Evolutionary conservation across 208 protist species (phyloP).

Genomic region (Jaenimonas drosophilae): DNA sequence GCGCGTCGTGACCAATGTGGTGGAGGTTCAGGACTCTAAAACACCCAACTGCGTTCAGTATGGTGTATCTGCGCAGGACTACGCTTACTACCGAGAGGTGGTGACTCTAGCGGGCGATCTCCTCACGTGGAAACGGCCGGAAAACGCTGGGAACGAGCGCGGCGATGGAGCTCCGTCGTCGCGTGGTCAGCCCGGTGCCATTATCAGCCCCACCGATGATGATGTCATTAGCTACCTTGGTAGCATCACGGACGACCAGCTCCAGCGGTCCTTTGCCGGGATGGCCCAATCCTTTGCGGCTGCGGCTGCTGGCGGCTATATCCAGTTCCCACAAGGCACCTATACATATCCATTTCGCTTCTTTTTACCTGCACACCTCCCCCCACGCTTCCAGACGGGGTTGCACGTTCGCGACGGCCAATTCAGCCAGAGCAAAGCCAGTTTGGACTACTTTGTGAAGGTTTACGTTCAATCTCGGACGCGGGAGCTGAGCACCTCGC

Average conservation of each 20-base stretch:
- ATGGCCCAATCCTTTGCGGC: slow-evolving; percentile 2
- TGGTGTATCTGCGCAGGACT: slow-evolving; percentile 19
- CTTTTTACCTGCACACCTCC: slow-evolving; percentile 8
- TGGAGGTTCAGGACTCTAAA: slow-evolving; percentile 15
- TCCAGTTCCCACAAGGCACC: slow-evolving; percentile 7
- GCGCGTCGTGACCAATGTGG: slow-evolving; percentile 12
- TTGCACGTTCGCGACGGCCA: slow-evolving; percentile 9
- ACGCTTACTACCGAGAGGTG: slow-evolving; percentile 21
- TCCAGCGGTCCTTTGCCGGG: slow-evolving; percentile 4
- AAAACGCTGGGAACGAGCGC: too few species aligned
- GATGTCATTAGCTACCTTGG: too few species aligned
- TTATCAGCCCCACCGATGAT: too few species aligned
- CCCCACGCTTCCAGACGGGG: slow-evolving; percentile 14
- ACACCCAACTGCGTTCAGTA: slow-evolving; percentile 7
- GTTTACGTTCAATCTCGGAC: slow-evolving; percentile 7
- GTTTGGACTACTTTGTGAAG: slow-evolving; percentile 17
- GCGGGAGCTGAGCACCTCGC: slow-evolving; percentile 2
- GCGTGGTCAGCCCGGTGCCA: too few species aligned
- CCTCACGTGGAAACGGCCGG: too few species aligned
- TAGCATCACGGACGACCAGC: too few species aligned
- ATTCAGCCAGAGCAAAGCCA: slow-evolving; percentile 14
- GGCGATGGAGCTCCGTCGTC: too few species aligned
- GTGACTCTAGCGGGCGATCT: slow-evolving; percentile 12
- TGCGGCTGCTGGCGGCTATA: slow-evolving; percentile 6
- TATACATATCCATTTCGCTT: slow-evolving; percentile 20